phyloP scores from a whole-genome alignment of 441 rosid species.

The Euphorbia celastroides region DNA sequence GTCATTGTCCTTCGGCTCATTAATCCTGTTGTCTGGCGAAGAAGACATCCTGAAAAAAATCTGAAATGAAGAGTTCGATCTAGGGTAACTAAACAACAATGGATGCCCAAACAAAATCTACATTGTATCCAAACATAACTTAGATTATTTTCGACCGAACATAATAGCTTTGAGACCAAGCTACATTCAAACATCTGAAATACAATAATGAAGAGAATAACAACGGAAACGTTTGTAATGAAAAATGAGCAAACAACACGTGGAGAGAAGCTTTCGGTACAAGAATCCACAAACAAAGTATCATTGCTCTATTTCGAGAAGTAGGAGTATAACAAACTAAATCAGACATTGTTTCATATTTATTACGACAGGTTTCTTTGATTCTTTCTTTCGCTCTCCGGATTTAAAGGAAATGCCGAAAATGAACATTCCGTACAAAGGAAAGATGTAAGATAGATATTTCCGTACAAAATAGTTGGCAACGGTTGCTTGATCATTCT shows the following conservation, averaged over 20 bases:
- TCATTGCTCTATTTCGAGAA: neutral
- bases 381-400: too few relatives aligned
- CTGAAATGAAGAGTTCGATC: neutral
- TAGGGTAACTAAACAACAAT: neutral
- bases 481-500: neutral
- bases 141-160: neutral
- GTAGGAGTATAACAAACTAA: too few relatives aligned
- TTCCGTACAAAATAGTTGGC: neutral
- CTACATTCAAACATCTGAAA: neutral
- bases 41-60: slow-evolving; percentile 5
- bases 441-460: neutral
- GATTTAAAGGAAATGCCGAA: neutral
- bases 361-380: neutral
- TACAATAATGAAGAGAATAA: neutral
- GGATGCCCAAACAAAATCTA: neutral
- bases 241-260: neutral
- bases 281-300: neutral
- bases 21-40: slow-evolving; percentile 5
- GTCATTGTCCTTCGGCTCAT: neutral
- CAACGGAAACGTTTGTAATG: neutral
- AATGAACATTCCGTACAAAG: neutral
- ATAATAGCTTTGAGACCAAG: neutral
- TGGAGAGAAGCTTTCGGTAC: neutral
- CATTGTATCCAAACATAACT: neutral
- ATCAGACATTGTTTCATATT: neutral